phyloP scores from a whole-genome alignment of 2,329 filamentous ascomycete genomes.

The Hymenoscyphus fraxineus region DNA sequence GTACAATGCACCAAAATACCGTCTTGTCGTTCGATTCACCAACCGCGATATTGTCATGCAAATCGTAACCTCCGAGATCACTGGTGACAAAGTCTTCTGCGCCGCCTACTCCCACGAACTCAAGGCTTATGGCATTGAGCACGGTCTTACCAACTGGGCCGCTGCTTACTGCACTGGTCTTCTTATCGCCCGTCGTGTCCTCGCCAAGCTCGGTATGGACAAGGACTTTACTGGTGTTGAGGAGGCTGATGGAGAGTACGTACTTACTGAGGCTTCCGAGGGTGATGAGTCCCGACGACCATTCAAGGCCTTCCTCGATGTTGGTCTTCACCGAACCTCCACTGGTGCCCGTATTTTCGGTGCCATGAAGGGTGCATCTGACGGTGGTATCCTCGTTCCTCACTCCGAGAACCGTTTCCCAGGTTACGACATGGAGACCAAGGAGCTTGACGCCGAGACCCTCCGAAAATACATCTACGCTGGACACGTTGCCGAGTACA shows the following conservation, averaged over 20 bases:
- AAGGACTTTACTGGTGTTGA: conserved; percentile 93
- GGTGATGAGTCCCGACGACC: conserved; percentile 84
- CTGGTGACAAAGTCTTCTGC: conserved; percentile 93
- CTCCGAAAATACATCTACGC: conserved; percentile 99
- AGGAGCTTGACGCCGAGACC: conserved; percentile 96
- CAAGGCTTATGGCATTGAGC: conserved; percentile 92
- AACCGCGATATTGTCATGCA: conserved; percentile 99
- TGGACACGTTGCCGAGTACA: conserved; percentile 99
- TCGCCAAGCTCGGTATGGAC: conserved; percentile 95
- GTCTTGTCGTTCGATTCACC: conserved; percentile 98
- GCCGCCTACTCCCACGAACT: conserved; percentile 97
- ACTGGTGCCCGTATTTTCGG: conserved; percentile 98
- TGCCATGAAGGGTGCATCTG: conserved; percentile 99
- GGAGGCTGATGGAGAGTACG: conserved; percentile 95
- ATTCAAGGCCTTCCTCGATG: conserved; percentile 99
- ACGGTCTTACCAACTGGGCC: conserved; percentile 99
- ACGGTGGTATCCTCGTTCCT: conserved; percentile 93
- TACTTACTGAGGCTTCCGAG: conserved; percentile 90
- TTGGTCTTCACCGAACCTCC: conserved; percentile 94
- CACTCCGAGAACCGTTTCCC: conserved; percentile 99
- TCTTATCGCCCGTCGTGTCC: conserved; percentile 90
- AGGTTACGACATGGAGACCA: conserved; percentile 92
- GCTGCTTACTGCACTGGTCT: conserved; percentile 96
- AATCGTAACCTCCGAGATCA: conserved; percentile 94
- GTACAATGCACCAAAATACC: conserved; percentile 99